A percentile compares a stretch with the other conserved stretches of the same genome.
Evolutionary conservation across 352 stramenopile genomes (phyloP).

Genomic region (Pythium sukuiense): DNA sequence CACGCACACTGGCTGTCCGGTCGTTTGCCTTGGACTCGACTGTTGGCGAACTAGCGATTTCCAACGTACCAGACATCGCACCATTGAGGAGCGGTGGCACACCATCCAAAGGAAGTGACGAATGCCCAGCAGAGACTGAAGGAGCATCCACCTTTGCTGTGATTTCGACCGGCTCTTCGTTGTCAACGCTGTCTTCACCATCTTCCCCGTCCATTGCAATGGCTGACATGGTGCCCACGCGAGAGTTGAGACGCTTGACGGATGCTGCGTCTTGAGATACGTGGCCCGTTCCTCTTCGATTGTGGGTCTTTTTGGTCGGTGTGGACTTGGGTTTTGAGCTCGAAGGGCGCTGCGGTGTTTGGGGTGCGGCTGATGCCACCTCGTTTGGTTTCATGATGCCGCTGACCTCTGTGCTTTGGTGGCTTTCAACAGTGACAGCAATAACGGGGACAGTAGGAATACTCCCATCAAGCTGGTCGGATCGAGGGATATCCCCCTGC

Average conservation of each 20-base stretch:
- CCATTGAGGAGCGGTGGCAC: neutral
- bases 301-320: neutral
- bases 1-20: neutral
- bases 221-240: neutral
- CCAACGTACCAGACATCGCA: neutral
- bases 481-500: neutral
- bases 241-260: neutral
- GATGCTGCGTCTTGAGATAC: neutral
- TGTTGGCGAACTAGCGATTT: neutral
- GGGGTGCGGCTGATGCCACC: neutral
- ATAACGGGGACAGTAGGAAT: too few species aligned
- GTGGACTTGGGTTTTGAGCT: neutral
- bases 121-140: neutral
- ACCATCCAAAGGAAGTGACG: neutral
- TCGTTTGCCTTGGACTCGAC: neutral
- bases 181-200: neutral
- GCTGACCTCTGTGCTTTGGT: neutral
- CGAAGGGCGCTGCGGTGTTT: neutral
- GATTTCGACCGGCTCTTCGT: neutral
- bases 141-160: neutral
- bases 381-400: neutral
- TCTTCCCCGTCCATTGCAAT: neutral
- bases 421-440: too few species aligned
- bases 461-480: neutral
- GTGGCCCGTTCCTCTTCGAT: slow-evolving; percentile 1